A percentile compares a stretch with the other conserved stretches of the same genome.
These are phyloP conservation scores for Ceratocystis harringtonii DNA, from an alignment of 2,329 filamentous ascomycete species.

Conservation along the genomic window DNA sequence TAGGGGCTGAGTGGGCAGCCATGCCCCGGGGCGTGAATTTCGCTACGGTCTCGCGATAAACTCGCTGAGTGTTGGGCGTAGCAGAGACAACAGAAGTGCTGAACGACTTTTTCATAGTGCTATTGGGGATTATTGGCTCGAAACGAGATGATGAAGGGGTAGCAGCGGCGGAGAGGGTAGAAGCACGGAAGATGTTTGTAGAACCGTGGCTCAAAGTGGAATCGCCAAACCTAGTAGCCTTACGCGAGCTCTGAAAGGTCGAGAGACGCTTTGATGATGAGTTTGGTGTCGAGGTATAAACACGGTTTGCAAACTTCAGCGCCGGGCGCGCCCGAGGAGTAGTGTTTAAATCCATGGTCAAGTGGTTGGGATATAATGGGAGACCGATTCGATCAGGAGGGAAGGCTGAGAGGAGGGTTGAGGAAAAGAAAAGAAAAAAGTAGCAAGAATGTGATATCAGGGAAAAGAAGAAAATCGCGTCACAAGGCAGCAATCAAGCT, in stretches of 20 bases:
- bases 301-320: slow-evolving; percentile 32
- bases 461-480: slow-evolving; percentile 1
- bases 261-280: slow-evolving; percentile 23
- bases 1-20: slow-evolving; percentile 31
- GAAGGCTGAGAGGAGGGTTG: neutral
- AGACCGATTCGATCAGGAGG: neutral
- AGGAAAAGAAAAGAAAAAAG: neutral
- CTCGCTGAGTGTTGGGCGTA: slow-evolving; percentile 29
- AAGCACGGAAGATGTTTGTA: slow-evolving; percentile 31
- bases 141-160: slow-evolving; percentile 26
- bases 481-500: slow-evolving; percentile 9
- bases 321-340: slow-evolving; percentile 25
- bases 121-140: slow-evolving; percentile 32
- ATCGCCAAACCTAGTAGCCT: slow-evolving; percentile 18
- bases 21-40: slow-evolving; percentile 36
- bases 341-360: slow-evolving; percentile 11
- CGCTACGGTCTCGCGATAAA: slow-evolving; percentile 32
- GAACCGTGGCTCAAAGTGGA: slow-evolving; percentile 25
- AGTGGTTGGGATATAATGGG: neutral
- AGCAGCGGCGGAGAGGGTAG: slow-evolving; percentile 25
- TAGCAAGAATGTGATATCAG: neutral
- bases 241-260: slow-evolving; percentile 28
- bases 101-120: slow-evolving; percentile 35
- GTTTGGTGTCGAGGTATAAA: slow-evolving; percentile 23
- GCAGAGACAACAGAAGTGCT: slow-evolving; percentile 30